Conservation (phyloP, 305 asterid genomes). For the Rubia occidens region DNA sequence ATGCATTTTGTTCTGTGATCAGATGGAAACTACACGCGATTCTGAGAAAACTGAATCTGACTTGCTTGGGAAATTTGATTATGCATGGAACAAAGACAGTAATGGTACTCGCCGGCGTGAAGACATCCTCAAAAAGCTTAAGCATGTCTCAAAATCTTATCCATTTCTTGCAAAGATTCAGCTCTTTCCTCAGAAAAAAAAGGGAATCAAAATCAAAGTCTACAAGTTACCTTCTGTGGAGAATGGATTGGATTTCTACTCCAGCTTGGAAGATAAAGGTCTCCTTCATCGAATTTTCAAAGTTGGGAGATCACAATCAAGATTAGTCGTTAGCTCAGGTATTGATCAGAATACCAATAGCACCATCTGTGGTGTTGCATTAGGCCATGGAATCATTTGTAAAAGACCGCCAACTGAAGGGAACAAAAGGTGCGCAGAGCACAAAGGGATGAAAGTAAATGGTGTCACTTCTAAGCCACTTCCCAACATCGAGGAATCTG, state of each 20-base stretch:
- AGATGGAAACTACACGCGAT: conserved; percentile 59
- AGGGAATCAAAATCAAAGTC: conserved; percentile 50
- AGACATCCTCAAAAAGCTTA: conserved; percentile 43
- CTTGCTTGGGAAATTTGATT: conserved; percentile 67
- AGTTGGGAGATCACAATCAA: conserved; percentile 48
- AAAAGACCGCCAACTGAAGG: conserved; percentile 50
- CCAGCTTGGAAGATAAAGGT: conserved; percentile 19
- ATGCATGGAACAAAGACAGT: conserved; percentile 84
- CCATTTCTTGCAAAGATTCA: conserved; percentile 36
- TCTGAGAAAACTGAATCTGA: conserved; percentile 72
- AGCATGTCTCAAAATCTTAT: conserved; percentile 27
- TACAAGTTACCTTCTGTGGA: conserved; percentile 23
- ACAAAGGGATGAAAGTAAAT: conserved; percentile 78
- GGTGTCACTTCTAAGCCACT: conserved; percentile 21
- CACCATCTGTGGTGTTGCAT: conserved; percentile 50
- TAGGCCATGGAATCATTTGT: conserved; percentile 58
- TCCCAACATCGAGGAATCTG: conserved; percentile 11
- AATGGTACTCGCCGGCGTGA: conserved; percentile 66
- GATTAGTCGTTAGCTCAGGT: conserved; percentile 28
- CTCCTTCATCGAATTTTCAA: conserved; percentile 37
- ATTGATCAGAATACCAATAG: conserved; percentile 8
- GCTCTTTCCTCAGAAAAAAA: conserved; percentile 36
- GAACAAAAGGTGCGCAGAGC: conserved; percentile 62
- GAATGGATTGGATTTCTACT: conserved; percentile 22
- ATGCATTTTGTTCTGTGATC: conserved; percentile 14